Evolutionary conservation across 2,329 filamentous ascomycete genomes (phyloP).

Genomic region (Xylariaceae sp.): DNA sequence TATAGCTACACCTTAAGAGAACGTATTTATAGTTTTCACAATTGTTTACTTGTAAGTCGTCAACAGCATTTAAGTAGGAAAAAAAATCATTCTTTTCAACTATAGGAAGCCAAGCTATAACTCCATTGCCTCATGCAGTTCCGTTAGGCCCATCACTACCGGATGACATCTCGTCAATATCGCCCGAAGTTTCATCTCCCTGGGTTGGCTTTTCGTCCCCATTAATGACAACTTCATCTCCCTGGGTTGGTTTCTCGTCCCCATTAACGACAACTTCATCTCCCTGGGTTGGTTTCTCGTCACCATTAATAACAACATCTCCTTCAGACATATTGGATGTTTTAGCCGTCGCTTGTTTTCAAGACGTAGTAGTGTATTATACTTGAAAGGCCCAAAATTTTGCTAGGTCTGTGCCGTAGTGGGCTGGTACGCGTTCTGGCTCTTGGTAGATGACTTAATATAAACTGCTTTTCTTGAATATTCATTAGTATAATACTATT

Average conservation of each 20-base stretch:
- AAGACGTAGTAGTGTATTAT: too few relatives aligned
- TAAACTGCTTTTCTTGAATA: too few relatives aligned
- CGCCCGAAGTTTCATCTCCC: too few relatives aligned
- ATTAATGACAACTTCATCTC: neutral
- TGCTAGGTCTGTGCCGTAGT: too few relatives aligned
- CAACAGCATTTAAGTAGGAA: neutral
- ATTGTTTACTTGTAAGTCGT: neutral
- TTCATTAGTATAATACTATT: too few relatives aligned
- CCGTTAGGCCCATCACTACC: neutral
- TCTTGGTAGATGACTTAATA: too few relatives aligned
- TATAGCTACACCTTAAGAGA: neutral
- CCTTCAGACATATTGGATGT: neutral
- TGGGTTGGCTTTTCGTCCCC: too few relatives aligned
- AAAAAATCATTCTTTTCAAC: neutral
- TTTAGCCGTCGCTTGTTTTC: too few relatives aligned
- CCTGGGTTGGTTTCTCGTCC: neutral
- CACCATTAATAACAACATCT: neutral
- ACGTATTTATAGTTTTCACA: neutral
- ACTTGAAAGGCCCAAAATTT: too few relatives aligned
- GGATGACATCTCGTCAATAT: neutral
- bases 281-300: neutral
- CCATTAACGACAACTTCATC: neutral
- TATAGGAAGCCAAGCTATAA: neutral
- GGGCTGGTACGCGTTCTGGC: too few relatives aligned
- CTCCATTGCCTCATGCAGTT: neutral